Conservation (phyloP, 108 stramenopile genomes). For the Pseudonitzschia delicatissima region DNA sequence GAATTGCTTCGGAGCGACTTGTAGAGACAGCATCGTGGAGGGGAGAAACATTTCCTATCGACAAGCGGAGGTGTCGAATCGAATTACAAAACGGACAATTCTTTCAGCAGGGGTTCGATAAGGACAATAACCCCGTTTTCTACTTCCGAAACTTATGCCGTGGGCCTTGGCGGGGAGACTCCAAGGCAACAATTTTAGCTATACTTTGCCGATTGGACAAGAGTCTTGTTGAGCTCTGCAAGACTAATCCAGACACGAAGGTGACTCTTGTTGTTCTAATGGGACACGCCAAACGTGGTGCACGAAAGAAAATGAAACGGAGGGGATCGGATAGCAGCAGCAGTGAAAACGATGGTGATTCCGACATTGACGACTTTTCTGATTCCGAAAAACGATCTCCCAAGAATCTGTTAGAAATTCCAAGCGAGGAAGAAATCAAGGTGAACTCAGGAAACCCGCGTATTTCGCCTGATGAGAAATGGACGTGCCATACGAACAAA, state of each 20-base stretch:
- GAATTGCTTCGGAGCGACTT: constrained; percentile 44
- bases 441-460: constrained; percentile 34
- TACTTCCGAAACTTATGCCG: constrained; percentile 68
- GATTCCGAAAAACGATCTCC: neutral
- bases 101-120: constrained; percentile 68
- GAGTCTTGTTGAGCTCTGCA: constrained; percentile 20
- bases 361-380: constrained; percentile 12
- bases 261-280: constrained; percentile 51
- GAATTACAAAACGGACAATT: constrained; percentile 70
- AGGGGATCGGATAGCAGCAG: neutral
- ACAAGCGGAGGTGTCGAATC: constrained; percentile 49
- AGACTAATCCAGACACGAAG: constrained; percentile 29
- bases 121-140: constrained; percentile 56
- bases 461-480: constrained; percentile 39
- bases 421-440: constrained; percentile 1
- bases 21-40: constrained; percentile 65
- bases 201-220: constrained; percentile 57
- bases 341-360: constrained; percentile 5
- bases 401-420: neutral
- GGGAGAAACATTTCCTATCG: constrained; percentile 64
- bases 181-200: constrained; percentile 49
- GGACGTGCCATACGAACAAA: constrained; percentile 51
- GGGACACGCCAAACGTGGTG: constrained; percentile 28
- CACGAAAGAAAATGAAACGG: neutral
- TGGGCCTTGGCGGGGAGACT: constrained; percentile 62